These are phyloP conservation scores for Myochromella boudieri DNA, from an alignment of 768 basidiomycete genomes.

Conservation along the genomic window DNA sequence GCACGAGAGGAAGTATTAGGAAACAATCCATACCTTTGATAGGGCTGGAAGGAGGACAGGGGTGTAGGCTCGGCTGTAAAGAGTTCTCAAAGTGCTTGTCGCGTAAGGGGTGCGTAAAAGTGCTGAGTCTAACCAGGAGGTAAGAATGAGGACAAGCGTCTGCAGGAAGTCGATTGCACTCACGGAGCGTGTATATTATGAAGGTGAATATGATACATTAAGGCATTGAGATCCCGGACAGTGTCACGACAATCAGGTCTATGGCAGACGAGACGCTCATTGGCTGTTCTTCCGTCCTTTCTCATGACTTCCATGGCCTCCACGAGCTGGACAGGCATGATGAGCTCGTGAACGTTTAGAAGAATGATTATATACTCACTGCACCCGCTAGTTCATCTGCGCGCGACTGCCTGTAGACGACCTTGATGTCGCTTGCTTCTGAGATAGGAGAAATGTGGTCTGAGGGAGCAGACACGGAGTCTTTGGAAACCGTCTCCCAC, in stretches of 20 bases:
- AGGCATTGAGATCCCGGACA: conserved; percentile 40
- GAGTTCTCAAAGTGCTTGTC: conserved; percentile 19
- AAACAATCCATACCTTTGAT: conserved; percentile 8
- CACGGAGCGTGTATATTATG: conserved; percentile 51
- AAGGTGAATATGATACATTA: conserved; percentile 55
- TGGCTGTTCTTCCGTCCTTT: conserved; percentile 24
- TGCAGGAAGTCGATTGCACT: conserved; percentile 10
- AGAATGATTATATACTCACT: no score
- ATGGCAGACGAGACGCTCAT: conserved; percentile 39
- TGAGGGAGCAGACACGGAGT: conserved; percentile 1
- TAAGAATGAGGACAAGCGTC: conserved; percentile 1
- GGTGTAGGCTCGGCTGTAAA: conserved; percentile 19
- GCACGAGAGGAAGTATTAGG: background rate
- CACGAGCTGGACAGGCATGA: conserved; percentile 27
- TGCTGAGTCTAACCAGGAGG: conserved; percentile 11
- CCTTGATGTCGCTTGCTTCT: conserved; percentile 22
- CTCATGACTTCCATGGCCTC: conserved; percentile 36
- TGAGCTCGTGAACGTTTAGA: no score
- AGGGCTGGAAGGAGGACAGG: conserved; percentile 19
- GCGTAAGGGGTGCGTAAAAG: conserved; percentile 22
- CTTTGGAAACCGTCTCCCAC: conserved; percentile 15
- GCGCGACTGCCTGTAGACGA: conserved; percentile 34
- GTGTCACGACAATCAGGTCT: conserved; percentile 45
- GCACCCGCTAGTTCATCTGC: conserved; percentile 34
- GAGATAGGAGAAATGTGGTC: conserved; percentile 13